phyloP scores from a whole-genome alignment of 169 alveolate genomes.

The Eimeria brunetti region DNA sequence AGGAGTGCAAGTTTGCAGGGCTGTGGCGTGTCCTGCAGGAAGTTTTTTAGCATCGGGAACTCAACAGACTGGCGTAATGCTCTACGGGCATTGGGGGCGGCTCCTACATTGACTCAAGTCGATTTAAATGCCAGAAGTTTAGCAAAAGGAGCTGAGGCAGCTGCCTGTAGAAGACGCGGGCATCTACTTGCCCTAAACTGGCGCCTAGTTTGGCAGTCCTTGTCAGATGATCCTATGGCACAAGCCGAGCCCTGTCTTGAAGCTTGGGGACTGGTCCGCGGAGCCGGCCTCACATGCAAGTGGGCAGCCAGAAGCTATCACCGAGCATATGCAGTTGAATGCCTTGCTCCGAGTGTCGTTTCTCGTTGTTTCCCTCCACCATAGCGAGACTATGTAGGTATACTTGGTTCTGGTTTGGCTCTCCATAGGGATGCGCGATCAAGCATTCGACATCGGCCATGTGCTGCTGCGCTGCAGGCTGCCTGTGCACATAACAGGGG shows the following conservation, averaged over 20 bases:
- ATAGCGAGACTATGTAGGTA: background rate
- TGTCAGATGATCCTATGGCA: background rate
- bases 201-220: slow-evolving; percentile 46
- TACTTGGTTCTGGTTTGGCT: background rate
- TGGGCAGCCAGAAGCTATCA: slow-evolving; percentile 21
- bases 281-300: slow-evolving; percentile 77
- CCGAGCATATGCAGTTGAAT: background rate
- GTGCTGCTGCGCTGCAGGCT: background rate
- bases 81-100: slow-evolving; percentile 67
- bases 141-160: slow-evolving; percentile 62
- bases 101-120: slow-evolving; percentile 8
- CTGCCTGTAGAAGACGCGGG: slow-evolving; percentile 71
- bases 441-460: background rate
- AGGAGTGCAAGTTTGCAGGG: background rate
- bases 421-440: background rate
- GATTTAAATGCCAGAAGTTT: background rate
- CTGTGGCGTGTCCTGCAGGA: slow-evolving; percentile 26
- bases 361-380: background rate
- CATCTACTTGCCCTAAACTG: slow-evolving; percentile 74
- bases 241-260: slow-evolving; percentile 71
- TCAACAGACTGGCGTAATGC: slow-evolving; percentile 69
- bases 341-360: background rate
- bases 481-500: slow-evolving; percentile 83
- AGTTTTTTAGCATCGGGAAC: slow-evolving; percentile 37
- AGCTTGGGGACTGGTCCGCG: slow-evolving; percentile 76